Evolutionary conservation across 2,329 filamentous ascomycete species (phyloP), one percentile per base, ranked within the genome.

Genomic region (Arthrinium puccinioides): DNA sequence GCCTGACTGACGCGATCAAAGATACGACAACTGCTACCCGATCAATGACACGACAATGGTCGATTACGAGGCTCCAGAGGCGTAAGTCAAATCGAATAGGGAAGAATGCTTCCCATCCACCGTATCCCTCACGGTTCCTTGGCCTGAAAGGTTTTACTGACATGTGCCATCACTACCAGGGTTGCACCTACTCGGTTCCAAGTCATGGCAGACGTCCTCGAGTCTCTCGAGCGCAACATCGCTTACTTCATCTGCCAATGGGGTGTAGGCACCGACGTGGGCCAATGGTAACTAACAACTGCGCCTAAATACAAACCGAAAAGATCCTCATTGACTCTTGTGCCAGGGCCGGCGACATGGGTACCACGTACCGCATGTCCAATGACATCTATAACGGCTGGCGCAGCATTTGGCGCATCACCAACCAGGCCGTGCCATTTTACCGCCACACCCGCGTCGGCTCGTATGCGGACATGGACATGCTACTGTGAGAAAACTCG

Each of bases 351-450:
- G 57, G 67, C 2, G 50, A 52, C 1, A 54, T 72, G 4, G 66
- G 66, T 1, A 65, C 71, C 30, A 60, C 61, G 0, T 73, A 68
- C 62, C 56, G 70, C 28, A 73, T 74, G 39, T 69, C 67, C 37
- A 74, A 74, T 41, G 70, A 74, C 43, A 73, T 74, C 36, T 69
- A 65, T 38, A 67, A 68, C 26, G 57, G 57, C 11, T 75, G 71
- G 71, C 57, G 63, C 16, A 64, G 61, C 24, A 66, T 74, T 30
- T 72, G 64, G 60, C 61, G 70, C 1, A 73, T 71, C 11, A 57
- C 66, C 10, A 74, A 75, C 43, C 66, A 75, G 40, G 67, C 63
- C 2, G 66, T 68, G 0, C 69, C 69, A 1, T 66, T 69, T 38
- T 60, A 61, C 6, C 57, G 55, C 25, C 60, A 66, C 28, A 69